phyloP scores from a whole-genome alignment of 345 rosid species.

The Rhodamnia argentea region DNA sequence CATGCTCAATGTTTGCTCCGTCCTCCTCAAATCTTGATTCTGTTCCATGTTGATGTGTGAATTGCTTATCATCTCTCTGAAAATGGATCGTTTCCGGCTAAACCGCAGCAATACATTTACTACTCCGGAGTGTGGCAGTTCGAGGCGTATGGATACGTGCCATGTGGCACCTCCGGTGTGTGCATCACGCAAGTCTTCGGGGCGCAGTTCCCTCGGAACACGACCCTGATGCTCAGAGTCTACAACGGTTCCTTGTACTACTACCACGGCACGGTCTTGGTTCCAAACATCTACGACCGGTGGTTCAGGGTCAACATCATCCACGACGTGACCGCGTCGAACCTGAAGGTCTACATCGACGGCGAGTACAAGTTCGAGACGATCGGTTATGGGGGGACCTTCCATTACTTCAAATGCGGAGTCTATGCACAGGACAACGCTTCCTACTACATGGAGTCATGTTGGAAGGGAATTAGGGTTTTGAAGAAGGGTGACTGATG shows the following conservation, averaged over 20 bases:
- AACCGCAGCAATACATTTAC: conserved; percentile 15
- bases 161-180: conserved; percentile 19
- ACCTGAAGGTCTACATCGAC: conserved; percentile 14
- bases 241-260: conserved; percentile 20
- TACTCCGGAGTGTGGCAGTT: conserved; percentile 31
- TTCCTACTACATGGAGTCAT: conserved; percentile 26
- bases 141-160: conserved; percentile 23
- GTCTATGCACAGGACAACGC: conserved; percentile 16
- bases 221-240: conserved; percentile 22
- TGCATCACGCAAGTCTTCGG: conserved; percentile 28
- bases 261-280: conserved; percentile 10
- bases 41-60: neutral
- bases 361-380: conserved; percentile 7
- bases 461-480: conserved; percentile 23
- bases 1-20: conserved; percentile 4
- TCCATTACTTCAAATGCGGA: conserved; percentile 21
- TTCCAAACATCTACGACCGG: conserved; percentile 6
- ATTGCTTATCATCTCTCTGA: neutral
- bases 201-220: conserved; percentile 3
- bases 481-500: neutral
- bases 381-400: conserved; percentile 15
- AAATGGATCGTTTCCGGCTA: neutral
- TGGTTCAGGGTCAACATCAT: conserved; percentile 28
- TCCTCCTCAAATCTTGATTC: neutral
- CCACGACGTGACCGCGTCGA: conserved; percentile 15